Evolutionary conservation across 2,329 filamentous ascomycete species (phyloP).

Genomic region (Didymella pinodella): DNA sequence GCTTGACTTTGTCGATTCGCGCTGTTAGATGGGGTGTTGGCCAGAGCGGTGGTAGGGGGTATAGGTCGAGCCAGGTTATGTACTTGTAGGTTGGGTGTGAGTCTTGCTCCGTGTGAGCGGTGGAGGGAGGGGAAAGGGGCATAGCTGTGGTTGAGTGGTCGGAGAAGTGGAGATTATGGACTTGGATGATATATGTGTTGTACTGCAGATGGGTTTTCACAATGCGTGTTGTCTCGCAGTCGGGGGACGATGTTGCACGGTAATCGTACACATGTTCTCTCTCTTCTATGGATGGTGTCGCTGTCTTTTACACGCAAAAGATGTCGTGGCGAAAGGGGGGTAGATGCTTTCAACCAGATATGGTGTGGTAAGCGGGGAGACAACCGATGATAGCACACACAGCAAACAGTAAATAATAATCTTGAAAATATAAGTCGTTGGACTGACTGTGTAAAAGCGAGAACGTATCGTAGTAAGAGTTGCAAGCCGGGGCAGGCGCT

Average conservation of each 20-base stretch:
- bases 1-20: constrained; percentile 3
- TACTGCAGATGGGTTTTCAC: background rate
- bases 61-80: background rate
- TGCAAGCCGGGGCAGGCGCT: no score
- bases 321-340: background rate
- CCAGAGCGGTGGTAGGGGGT: background rate
- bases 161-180: background rate
- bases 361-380: background rate
- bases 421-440: background rate
- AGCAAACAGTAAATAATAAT: background rate
- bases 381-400: background rate
- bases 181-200: background rate
- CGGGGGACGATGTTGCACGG: background rate
- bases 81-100: background rate
- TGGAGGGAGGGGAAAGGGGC: background rate
- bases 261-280: background rate
- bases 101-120: background rate
- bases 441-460: background rate
- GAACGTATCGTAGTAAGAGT: background rate
- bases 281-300: background rate
- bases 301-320: background rate
- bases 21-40: background rate
- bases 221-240: background rate
- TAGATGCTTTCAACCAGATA: background rate
- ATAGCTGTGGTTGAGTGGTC: background rate